Evolutionary conservation across 805 yeast genomes (phyloP).

Genomic region (Soucietia sequanensis): DNA sequence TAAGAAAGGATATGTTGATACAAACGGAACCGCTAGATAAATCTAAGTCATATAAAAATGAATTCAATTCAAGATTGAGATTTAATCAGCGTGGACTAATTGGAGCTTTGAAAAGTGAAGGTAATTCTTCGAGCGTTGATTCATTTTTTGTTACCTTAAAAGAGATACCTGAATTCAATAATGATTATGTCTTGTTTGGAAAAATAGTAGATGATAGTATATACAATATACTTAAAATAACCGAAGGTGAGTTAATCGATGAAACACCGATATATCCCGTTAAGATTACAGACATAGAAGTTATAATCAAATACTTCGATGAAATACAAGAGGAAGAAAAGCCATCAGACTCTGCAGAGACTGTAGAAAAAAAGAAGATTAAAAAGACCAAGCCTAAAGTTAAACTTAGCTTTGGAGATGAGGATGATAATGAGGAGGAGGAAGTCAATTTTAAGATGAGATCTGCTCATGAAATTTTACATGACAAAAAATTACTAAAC

Average conservation of each 20-base stretch:
- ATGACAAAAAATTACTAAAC: slow-evolving; percentile 17
- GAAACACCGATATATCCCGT: slow-evolving; percentile 54
- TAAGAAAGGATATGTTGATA: slow-evolving; percentile 25
- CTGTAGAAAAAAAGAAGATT: slow-evolving; percentile 11
- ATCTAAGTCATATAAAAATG: slow-evolving; percentile 24
- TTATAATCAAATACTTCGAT: slow-evolving; percentile 49
- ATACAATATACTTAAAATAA: slow-evolving; percentile 50
- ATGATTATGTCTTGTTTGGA: slow-evolving; percentile 50
- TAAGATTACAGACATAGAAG: slow-evolving; percentile 36
- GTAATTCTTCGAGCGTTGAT: slow-evolving; percentile 20
- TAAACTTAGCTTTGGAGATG: slow-evolving; percentile 32
- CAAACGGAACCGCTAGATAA: slow-evolving; percentile 7
- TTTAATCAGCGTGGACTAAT: slow-evolving; percentile 54
- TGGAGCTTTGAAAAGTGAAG: slow-evolving; percentile 45
- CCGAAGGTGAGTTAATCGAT: slow-evolving; percentile 43
- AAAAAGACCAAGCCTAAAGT: slow-evolving; percentile 29
- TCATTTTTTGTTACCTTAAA: slow-evolving; percentile 37
- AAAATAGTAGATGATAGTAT: slow-evolving; percentile 55
- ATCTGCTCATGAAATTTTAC: slow-evolving; percentile 40
- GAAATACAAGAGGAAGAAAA: slow-evolving; percentile 26
- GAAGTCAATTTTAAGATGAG: slow-evolving; percentile 31
- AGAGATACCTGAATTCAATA: slow-evolving; percentile 44
- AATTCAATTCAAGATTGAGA: slow-evolving; percentile 50
- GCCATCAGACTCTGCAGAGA: slow-evolving; percentile 5
- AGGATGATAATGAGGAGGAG: slow-evolving; percentile 40